A percentile compares a stretch with the other conserved stretches of the same genome.
Evolutionary conservation across 768 basidiomycete genomes (phyloP).

Genomic region (Trametes cinnabarina): DNA sequence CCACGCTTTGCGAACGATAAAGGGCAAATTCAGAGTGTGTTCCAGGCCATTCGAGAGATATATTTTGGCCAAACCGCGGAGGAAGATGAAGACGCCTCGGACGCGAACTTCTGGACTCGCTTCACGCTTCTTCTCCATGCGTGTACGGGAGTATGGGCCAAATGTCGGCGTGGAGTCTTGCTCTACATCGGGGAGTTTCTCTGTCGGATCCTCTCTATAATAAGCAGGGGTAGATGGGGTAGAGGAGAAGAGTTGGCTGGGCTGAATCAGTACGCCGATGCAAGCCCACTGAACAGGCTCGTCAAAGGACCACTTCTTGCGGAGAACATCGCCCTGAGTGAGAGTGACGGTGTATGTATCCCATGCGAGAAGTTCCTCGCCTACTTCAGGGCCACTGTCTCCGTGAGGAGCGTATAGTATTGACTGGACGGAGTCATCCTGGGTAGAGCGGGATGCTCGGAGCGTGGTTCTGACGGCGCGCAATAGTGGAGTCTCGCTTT

Average conservation of each 20-base stretch:
- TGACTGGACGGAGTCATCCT: slow-evolving; percentile 1
- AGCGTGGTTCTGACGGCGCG: slow-evolving; percentile 59
- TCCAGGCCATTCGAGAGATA: slow-evolving; percentile 69
- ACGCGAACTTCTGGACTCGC: slow-evolving; percentile 41
- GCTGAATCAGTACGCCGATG: slow-evolving; percentile 67
- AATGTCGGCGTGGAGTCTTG: slow-evolving; percentile 33
- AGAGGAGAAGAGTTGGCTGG: slow-evolving; percentile 31
- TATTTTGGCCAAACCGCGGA: slow-evolving; percentile 71
- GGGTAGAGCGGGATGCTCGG: slow-evolving; percentile 38
- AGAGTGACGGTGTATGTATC: slow-evolving; percentile 60
- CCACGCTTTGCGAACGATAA: slow-evolving; percentile 78
- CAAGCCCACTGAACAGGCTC: slow-evolving; percentile 79
- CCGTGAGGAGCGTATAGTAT: background rate
- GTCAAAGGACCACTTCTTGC: slow-evolving; percentile 72
- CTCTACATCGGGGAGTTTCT: slow-evolving; percentile 28
- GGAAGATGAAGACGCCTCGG: slow-evolving; percentile 71
- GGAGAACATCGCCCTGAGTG: slow-evolving; percentile 64
- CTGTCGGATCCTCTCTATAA: slow-evolving; percentile 29
- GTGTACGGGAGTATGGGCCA: slow-evolving; percentile 38
- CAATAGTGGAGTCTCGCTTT: slow-evolving; percentile 42
- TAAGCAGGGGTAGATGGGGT: slow-evolving; percentile 28
- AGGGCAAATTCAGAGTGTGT: slow-evolving; percentile 78
- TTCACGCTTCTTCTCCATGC: slow-evolving; percentile 36
- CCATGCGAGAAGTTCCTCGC: slow-evolving; percentile 65
- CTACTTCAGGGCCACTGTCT: background rate